These are phyloP conservation scores for Stromatinia cepivora DNA, from an alignment of 2,329 filamentous ascomycete genomes.

Conservation along the genomic window DNA sequence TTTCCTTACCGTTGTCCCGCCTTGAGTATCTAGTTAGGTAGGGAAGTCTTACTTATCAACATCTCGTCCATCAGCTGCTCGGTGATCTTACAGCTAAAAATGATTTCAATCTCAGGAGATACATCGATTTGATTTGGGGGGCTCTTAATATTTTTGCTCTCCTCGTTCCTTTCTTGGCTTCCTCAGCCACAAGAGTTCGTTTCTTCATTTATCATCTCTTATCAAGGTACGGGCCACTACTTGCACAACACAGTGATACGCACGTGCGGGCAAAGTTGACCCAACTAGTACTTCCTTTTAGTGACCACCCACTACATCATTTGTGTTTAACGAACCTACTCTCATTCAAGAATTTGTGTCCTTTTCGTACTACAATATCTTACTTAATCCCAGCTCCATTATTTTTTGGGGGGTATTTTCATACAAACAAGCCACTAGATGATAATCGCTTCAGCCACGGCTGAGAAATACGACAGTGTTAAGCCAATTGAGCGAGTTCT, in stretches of 20 bases:
- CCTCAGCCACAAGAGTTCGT: slow-evolving; percentile 5
- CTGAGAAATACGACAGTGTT: slow-evolving; percentile 17
- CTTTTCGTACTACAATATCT: background rate
- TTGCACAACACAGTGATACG: no score
- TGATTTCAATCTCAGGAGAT: background rate
- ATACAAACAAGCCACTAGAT: background rate
- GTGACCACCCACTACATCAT: background rate
- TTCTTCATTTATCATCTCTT: background rate
- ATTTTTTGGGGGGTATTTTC: background rate
- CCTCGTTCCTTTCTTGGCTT: background rate
- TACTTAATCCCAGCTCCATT: background rate
- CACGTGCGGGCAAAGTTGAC: background rate
- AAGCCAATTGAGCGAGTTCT: slow-evolving; percentile 15
- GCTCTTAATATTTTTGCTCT: background rate
- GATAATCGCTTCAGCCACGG: slow-evolving; percentile 9
- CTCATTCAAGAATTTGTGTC: background rate
- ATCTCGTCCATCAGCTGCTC: background rate
- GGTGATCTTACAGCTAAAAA: slow-evolving; percentile 8
- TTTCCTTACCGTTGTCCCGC: background rate
- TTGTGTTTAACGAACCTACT: slow-evolving; percentile 5
- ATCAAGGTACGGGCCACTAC: no score
- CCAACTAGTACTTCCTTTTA: background rate
- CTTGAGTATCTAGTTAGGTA: background rate
- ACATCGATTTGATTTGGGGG: background rate
- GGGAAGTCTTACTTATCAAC: background rate